phyloP scores from a whole-genome alignment of 495 filamentous ascomycete species.

The Aspergillus conjunctus region DNA sequence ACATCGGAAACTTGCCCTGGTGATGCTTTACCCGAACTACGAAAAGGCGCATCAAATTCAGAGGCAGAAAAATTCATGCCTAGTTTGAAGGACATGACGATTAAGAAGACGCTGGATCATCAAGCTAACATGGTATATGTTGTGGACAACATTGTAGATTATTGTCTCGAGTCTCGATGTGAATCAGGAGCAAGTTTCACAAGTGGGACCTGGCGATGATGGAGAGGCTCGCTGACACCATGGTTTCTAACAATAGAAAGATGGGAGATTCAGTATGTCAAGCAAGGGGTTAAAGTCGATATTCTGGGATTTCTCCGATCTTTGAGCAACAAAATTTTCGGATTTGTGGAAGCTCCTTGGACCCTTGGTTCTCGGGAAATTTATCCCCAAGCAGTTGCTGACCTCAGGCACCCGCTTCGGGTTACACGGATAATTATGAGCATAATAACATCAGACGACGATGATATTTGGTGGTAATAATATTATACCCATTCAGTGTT shows the following conservation, averaged over 20 bases:
- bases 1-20: not conserved
- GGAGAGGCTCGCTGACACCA: not conserved
- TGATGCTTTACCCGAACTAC: not conserved
- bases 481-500: too few species aligned
- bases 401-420: not conserved
- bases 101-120: not conserved
- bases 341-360: too few species aligned
- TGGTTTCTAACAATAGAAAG: conserved; percentile 1
- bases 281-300: too few species aligned
- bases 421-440: too few species aligned
- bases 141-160: too few species aligned
- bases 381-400: not conserved
- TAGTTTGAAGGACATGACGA: not conserved
- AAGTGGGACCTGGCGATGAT: conserved; percentile 2
- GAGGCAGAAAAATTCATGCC: conserved; percentile 20
- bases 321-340: too few species aligned
- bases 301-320: too few species aligned
- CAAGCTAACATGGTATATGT: too few species aligned
- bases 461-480: too few species aligned
- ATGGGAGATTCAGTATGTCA: not conserved
- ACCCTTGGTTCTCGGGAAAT: not conserved
- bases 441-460: too few species aligned
- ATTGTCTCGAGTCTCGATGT: too few species aligned
- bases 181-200: too few species aligned
- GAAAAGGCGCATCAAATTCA: not conserved